phyloP scores from a whole-genome alignment of 1,284 basidiomycete genomes.

The Grifola frondosa region DNA sequence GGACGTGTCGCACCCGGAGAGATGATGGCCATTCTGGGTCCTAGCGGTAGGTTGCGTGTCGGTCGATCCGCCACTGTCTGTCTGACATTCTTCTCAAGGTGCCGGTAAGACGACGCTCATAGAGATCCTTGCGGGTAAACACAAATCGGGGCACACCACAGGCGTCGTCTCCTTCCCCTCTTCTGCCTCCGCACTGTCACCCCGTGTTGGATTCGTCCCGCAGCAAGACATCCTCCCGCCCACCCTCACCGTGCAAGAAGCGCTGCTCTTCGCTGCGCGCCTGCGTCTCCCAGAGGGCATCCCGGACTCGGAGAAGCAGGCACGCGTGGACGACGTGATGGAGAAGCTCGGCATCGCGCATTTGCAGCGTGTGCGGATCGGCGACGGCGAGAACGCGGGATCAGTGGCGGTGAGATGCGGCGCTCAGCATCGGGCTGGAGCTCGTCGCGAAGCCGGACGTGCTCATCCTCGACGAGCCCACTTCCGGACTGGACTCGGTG shows the following conservation, averaged over 20 bases:
- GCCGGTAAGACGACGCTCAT: conserved; percentile 96
- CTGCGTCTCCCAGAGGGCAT: conserved; percentile 81
- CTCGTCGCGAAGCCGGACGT: conserved; percentile 80
- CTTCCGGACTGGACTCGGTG: conserved; percentile 82
- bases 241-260: conserved; percentile 80
- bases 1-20: conserved; percentile 74
- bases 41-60: conserved; percentile 56
- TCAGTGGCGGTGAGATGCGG: conserved; percentile 85
- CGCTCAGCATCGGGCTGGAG: conserved; percentile 83
- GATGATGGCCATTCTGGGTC: conserved; percentile 86
- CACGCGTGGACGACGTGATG: conserved; percentile 69
- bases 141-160: conserved; percentile 70
- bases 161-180: conserved; percentile 65
- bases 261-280: conserved; percentile 80
- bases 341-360: conserved; percentile 73
- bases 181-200: conserved; percentile 34
- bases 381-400: conserved; percentile 78
- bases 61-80: background rate
- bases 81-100: conserved; percentile 36
- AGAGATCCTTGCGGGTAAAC: conserved; percentile 92
- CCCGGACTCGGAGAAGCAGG: conserved; percentile 63
- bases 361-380: conserved; percentile 75
- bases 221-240: conserved; percentile 83
- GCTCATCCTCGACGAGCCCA: conserved; percentile 82
- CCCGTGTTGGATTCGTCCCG: conserved; percentile 80